These are phyloP conservation scores for Phytopythium ostracodes DNA, from an alignment of 352 stramenopile species.

Conservation along the genomic window DNA sequence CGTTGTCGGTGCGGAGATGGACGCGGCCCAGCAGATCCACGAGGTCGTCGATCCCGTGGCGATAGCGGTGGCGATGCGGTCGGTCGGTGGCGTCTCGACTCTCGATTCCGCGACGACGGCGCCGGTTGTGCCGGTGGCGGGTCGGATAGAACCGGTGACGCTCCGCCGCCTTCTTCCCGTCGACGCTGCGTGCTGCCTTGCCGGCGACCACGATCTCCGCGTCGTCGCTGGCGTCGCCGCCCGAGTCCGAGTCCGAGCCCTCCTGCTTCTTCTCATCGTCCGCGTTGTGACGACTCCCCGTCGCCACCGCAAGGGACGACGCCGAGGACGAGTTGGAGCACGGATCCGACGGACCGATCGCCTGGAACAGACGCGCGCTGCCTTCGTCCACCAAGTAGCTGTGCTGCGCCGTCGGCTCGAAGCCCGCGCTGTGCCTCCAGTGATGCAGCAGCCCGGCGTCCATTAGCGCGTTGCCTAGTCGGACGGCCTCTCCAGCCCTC, in stretches of 20 bases:
- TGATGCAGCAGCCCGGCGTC: conserved; percentile 51
- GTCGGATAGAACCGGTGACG: not conserved
- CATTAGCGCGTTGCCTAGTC: conserved; percentile 46
- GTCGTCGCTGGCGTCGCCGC: not conserved
- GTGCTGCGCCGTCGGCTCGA: conserved; percentile 19
- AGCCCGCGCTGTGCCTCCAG: conserved; percentile 26
- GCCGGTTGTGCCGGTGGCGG: not conserved
- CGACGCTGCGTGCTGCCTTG: too few relatives aligned
- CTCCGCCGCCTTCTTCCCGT: not conserved
- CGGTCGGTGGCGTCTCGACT: not conserved
- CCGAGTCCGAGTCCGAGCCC: not conserved
- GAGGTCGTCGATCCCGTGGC: conserved; percentile 2
- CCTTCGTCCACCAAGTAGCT: conserved; percentile 41
- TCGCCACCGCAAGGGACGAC: not conserved
- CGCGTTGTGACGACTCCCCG: not conserved
- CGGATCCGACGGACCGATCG: not conserved
- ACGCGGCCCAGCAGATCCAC: conserved; percentile 1
- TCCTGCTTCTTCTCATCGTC: not conserved
- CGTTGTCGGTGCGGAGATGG: not conserved
- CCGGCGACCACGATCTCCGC: not conserved
- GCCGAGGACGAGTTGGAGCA: not conserved
- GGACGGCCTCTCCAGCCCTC: conserved; percentile 22
- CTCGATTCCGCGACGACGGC: not conserved
- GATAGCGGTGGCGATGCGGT: not conserved
- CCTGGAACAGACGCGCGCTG: conserved; percentile 15